phyloP scores from a whole-genome alignment of 768 basidiomycete species.

The Xerocomellus dryophilus region DNA sequence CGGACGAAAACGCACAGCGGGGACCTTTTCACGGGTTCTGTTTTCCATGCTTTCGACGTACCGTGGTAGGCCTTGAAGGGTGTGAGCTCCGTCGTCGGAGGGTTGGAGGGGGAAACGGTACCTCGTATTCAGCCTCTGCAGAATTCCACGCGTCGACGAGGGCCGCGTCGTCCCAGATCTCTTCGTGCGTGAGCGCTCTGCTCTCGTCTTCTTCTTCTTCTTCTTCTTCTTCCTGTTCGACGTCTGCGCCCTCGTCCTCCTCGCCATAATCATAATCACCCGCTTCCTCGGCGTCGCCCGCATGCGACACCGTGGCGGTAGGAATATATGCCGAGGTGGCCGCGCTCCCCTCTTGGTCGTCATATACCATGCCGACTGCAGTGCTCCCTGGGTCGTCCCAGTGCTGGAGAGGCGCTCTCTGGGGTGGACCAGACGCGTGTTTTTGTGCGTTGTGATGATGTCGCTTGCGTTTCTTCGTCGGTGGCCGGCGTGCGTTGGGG shows the following conservation, averaged over 20 bases:
- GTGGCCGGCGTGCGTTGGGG: conserved; percentile 26
- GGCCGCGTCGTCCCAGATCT: conserved; percentile 86
- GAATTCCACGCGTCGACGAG: conserved; percentile 83
- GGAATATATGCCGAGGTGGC: background rate
- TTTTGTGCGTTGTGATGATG: conserved; percentile 17
- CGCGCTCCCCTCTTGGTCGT: conserved; percentile 20
- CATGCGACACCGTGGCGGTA: background rate
- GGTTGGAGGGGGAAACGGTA: conserved; percentile 14
- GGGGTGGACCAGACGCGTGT: background rate
- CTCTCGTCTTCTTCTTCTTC: conserved; percentile 46
- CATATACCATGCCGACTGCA: conserved; percentile 30
- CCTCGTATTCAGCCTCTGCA: conserved; percentile 78
- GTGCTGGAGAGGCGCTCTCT: conserved; percentile 34
- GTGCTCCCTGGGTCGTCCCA: conserved; percentile 41
- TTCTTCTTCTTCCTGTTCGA: conserved; percentile 40
- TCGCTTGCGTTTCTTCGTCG: conserved; percentile 56
- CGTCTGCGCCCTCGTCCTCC: conserved; percentile 26
- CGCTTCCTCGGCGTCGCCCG: conserved; percentile 13
- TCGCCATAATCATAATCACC: conserved; percentile 26
- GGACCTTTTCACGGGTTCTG: conserved; percentile 64
- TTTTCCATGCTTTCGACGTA: conserved; percentile 65
- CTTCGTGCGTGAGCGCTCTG: conserved; percentile 62
- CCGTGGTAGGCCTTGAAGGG: conserved; percentile 58
- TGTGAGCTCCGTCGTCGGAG: background rate
- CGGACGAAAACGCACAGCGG: conserved; percentile 61